These are phyloP conservation scores for Saccharomycopsis javanensis DNA, from an alignment of 805 yeast species.

Conservation along the genomic window DNA sequence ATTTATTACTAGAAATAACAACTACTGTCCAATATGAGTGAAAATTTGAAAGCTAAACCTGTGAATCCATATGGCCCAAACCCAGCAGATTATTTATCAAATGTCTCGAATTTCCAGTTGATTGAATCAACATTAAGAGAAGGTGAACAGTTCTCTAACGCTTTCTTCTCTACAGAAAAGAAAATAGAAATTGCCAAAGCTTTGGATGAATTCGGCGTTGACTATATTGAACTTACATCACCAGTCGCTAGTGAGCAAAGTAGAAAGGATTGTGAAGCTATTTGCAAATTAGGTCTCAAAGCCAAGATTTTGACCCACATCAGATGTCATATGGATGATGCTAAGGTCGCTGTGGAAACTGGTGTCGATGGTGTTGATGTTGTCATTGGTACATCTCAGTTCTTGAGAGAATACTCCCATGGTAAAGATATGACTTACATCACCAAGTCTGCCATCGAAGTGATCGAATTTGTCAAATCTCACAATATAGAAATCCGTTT, in stretches of 20 bases:
- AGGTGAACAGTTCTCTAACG: conserved; percentile 98
- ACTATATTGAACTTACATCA: conserved; percentile 93
- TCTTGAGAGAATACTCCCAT: conserved; percentile 87
- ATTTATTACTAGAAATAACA: not conserved
- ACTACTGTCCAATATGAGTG: not conserved
- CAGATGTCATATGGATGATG: conserved; percentile 99
- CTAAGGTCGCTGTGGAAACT: conserved; percentile 91
- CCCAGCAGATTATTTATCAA: conserved; percentile 85
- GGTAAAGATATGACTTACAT: conserved; percentile 98
- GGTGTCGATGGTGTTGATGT: conserved; percentile 99
- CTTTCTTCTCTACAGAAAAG: conserved; percentile 88
- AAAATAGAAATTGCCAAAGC: conserved; percentile 97
- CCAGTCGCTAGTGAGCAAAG: conserved; percentile 97
- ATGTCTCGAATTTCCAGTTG: conserved; percentile 79
- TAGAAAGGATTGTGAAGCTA: conserved; percentile 91
- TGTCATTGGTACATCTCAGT: conserved; percentile 94
- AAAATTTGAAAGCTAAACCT: not conserved
- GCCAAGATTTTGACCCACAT: conserved; percentile 95
- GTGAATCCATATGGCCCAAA: conserved; percentile 92
- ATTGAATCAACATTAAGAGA: conserved; percentile 95
- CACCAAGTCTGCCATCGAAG: conserved; percentile 92
- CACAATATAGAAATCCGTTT: conserved; percentile 96
- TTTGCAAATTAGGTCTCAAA: conserved; percentile 91
- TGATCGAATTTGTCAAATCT: conserved; percentile 91
- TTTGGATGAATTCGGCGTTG: conserved; percentile 94